Evolutionary conservation across 768 basidiomycete genomes (phyloP), one percentile per base, ranked within the genome.

Genomic region (Mycena rosella): DNA sequence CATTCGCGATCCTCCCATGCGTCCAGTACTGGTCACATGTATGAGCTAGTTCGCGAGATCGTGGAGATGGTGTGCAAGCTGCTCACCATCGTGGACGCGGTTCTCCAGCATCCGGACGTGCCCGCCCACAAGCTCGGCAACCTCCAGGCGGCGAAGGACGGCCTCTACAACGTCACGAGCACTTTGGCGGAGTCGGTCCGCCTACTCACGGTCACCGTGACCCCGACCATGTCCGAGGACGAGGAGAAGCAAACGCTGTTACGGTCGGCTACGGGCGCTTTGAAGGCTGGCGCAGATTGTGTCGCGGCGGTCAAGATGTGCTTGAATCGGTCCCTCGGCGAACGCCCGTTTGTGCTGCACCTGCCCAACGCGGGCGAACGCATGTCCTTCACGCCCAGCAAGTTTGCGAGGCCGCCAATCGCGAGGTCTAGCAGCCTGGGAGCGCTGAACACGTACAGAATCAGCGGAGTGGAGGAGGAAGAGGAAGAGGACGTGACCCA

Each of bases 41-140:
- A 98, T 75, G 96, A 98, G 72, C 88, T 98, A 59, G 95, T 96
- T n/a, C 89, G 92, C 57, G 95, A 97, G 80, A 93, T 96, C 52
- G 93, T 98, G 57, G 96, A 97, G 78, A 91, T 92, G 82, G 96
- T 98, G 24, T 93, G 95, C 81, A 94, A 93, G 75, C 85, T 98
- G 66, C 86, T 99, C 60, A 92, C 91, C 32, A 90, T 99, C 61
- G 95, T 97, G 52, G 97, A 99, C 77, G 90, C 91, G 11, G 94
- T 98, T 45, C 88, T 91, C 74, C 86, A 86, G 57, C 92, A 95
- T 74, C 88, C 91, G 3, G 90, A 90, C 51, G 83, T 96, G 45
- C 87, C 89, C 40, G 74, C 80, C 32, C 82, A 88, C 67, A 91
- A 92, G 74, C 79, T 92, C 15, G 86, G 86, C 26, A 84, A 86